Base-by-base conservation (phyloP, 176 grass and related monocot species). In the Pharus latifolius region DNA sequence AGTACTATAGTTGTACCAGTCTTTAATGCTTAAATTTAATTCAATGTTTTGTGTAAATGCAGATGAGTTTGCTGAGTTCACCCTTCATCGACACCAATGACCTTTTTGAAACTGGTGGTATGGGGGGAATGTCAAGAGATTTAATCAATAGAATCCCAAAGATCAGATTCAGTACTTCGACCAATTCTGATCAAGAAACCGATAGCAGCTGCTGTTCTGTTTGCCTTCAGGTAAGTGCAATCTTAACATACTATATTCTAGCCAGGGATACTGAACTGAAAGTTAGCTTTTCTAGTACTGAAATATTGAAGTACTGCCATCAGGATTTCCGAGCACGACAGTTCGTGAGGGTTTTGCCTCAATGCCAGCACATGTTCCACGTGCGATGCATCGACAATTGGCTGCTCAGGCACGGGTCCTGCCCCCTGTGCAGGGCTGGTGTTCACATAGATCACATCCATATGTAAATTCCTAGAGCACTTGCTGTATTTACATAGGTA, bases 211-310 rank as follows among this genome's bases (percentile, higher is more conserved):
- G 81, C 34, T 91, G 88, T 35, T 82, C 91, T 42, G 84, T 96
- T 18, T 96, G 91, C 69, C 87, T 96, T 69, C 87, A 96, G 91
- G 91, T 96, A 72, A 64, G 75, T 80, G 20, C 58, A 69, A 56
- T 72, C 14, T 57, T 23, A 19, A 52, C 20, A 26, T 48, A 9
- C 27, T 73, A 5, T 61, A 10, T 68, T 55, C 5, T 56, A 40
- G 42, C 54, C 10, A 22, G 28, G 33, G 34, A 14, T 64, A 25
- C 49, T 6, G 6, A 32, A 8, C 24, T 22, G 7, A 18, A 66
- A 41, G 3, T 25, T 50, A 25, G 19, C 62, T 8, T 26, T 48
- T 73, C 17, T 35, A 67, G 52, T 87, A 23, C 82, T 4, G 35
- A 26, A 29, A 10, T 1, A 34, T 12, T 67, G 40, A 68, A 61